phyloP scores from a whole-genome alignment of 192 early-diverging fungal species.

The Jimgerdemannia lactiflua region DNA sequence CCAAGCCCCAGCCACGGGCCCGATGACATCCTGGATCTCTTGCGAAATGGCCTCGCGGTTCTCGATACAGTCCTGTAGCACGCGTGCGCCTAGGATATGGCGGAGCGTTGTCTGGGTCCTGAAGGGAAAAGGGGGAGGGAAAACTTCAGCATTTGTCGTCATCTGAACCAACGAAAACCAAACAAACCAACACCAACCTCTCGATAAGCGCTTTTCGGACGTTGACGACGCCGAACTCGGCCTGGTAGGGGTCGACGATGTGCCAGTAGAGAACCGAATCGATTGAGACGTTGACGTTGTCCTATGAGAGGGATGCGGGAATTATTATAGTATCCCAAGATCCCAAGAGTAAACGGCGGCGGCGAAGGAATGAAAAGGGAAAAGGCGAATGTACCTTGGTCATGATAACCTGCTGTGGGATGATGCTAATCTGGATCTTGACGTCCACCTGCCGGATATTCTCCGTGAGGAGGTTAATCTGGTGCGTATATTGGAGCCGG shows the following conservation, averaged over 20 bases:
- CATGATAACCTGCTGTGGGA: constrained; percentile 73
- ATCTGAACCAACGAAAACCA: no score
- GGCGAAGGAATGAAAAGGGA: no score
- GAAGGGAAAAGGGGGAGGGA: not conserved
- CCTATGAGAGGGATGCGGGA: constrained; percentile 28
- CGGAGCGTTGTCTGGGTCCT: constrained; percentile 88
- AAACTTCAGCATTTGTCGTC: no score
- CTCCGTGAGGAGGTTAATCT: constrained; percentile 51
- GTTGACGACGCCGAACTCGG: constrained; percentile 77
- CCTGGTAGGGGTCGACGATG: constrained; percentile 73
- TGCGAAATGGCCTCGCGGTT: constrained; percentile 84
- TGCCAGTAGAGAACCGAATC: constrained; percentile 90
- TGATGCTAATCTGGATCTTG: constrained; percentile 53
- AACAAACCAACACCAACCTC: constrained; percentile 36
- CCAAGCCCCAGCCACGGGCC: constrained; percentile 69
- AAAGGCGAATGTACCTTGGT: constrained; percentile 46
- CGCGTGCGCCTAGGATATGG: constrained; percentile 77
- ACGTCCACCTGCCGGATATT: constrained; percentile 40
- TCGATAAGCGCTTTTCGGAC: constrained; percentile 81
- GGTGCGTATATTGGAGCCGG: not conserved
- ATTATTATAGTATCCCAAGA: no score
- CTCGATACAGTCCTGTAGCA: constrained; percentile 88
- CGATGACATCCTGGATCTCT: constrained; percentile 84
- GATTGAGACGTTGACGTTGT: constrained; percentile 84
- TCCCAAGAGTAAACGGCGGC: no score